These are phyloP conservation scores for Syzygium malaccense DNA, from an alignment of 441 rosid genomes.

Conservation along the genomic window DNA sequence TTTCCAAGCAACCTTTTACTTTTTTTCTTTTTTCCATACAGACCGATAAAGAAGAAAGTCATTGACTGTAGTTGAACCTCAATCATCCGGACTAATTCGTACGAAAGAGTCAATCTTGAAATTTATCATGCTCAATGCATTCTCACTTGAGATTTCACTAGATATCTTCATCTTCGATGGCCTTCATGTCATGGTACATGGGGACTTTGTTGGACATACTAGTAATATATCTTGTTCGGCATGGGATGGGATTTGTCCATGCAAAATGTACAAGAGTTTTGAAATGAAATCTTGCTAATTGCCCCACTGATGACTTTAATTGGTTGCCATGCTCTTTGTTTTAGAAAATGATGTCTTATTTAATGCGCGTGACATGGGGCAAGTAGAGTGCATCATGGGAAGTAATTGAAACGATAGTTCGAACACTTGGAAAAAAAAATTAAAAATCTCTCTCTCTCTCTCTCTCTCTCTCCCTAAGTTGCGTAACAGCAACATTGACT, in stretches of 20 bases:
- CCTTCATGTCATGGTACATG: too few relatives aligned
- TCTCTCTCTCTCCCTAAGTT: too few relatives aligned
- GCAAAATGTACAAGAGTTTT: not conserved
- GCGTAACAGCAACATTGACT: too few relatives aligned
- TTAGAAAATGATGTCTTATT: not conserved
- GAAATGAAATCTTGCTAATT: not conserved
- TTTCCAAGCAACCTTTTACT: too few relatives aligned
- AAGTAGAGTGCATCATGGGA: not conserved
- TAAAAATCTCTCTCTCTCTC: too few relatives aligned
- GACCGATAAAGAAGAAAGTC: too few relatives aligned
- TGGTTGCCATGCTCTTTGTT: not conserved
- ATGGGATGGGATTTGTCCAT: not conserved
- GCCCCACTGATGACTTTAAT: not conserved
- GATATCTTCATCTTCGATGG: too few relatives aligned
- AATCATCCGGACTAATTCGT: not conserved
- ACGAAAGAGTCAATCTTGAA: not conserved
- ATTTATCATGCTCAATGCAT: too few relatives aligned
- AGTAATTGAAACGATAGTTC: not conserved
- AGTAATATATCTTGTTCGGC: not conserved
- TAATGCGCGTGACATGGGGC: not conserved
- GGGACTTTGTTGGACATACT: too few relatives aligned
- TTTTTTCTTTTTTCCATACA: not conserved
- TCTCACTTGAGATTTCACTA: too few relatives aligned
- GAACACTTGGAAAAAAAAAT: too few relatives aligned
- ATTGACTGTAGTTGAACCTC: not conserved